A percentile compares a stretch with the other conserved stretches of the same genome.
These are phyloP conservation scores for Mrakia blollopis DNA, from an alignment of 768 basidiomycete species.

Conservation along the genomic window DNA sequence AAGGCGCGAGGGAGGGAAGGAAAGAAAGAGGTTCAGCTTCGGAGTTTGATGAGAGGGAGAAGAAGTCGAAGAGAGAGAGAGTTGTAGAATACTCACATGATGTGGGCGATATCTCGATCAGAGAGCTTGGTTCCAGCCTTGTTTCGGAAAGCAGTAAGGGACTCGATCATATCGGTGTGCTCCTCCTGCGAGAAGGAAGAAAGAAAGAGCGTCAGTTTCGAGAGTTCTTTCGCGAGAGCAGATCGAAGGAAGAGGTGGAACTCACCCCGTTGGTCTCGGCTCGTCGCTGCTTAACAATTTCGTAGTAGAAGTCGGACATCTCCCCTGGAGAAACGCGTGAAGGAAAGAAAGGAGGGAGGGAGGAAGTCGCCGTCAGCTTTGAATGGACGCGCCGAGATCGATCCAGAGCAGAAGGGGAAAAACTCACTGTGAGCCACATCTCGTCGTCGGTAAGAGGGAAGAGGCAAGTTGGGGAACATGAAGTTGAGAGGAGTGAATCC, in stretches of 20 bases:
- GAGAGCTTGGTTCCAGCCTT: slow-evolving; percentile 68
- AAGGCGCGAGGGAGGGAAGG: no score
- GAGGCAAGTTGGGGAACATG: slow-evolving; percentile 85
- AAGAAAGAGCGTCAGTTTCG: slow-evolving; percentile 19
- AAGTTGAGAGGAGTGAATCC: slow-evolving; percentile 96
- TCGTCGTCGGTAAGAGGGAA: slow-evolving; percentile 81
- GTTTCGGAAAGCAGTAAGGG: slow-evolving; percentile 77
- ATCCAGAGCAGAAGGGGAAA: not conserved
- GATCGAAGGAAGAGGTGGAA: not conserved
- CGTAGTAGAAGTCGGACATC: slow-evolving; percentile 88
- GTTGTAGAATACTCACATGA: no score
- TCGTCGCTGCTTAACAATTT: slow-evolving; percentile 69
- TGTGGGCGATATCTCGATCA: slow-evolving; percentile 93
- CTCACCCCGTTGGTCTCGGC: slow-evolving; percentile 51
- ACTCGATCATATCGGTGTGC: slow-evolving; percentile 86
- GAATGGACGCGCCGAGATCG: not conserved
- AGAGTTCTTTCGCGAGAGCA: no score
- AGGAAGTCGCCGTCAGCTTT: not conserved
- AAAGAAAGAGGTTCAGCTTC: not conserved
- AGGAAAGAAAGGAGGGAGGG: not conserved
- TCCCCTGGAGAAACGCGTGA: slow-evolving; percentile 47
- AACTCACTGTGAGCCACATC: slow-evolving; percentile 67
- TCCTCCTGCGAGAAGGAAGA: slow-evolving; percentile 46
- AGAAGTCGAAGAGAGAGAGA: not conserved
- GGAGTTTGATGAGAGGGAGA: no score